Evolutionary conservation across 2,329 filamentous ascomycete genomes (phyloP).

Genomic region (Aschersonia sp.): DNA sequence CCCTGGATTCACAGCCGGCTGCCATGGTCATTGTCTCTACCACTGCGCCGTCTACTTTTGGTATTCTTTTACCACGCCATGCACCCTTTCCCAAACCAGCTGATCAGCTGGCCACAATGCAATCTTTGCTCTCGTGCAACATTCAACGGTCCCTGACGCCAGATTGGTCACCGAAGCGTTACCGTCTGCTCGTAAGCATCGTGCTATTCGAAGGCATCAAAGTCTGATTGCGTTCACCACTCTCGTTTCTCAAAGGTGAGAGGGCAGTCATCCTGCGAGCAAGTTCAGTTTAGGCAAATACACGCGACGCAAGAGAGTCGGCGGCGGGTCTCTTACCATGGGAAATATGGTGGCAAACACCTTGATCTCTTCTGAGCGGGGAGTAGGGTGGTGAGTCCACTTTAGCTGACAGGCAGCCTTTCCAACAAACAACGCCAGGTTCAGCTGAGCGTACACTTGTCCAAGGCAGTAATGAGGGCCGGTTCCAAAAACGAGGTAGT

Average conservation of each 20-base stretch:
- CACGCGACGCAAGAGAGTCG: background rate
- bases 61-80: no score
- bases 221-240: conserved; percentile 16
- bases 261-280: conserved; percentile 61
- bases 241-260: conserved; percentile 51
- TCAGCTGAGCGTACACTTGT: conserved; percentile 79
- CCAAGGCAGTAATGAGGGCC: conserved; percentile 95
- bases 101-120: no score
- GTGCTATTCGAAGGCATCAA: no score
- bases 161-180: no score
- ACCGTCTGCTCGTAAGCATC: no score
- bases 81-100: no score
- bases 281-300: background rate
- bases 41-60: background rate
- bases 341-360: conserved; percentile 98
- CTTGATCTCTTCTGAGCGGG: conserved; percentile 82
- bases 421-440: conserved; percentile 78
- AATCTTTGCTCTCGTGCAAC: no score
- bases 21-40: background rate
- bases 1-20: background rate
- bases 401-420: conserved; percentile 78
- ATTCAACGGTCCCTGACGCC: no score
- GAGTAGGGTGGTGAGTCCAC: conserved; percentile 80
- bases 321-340: conserved; percentile 44
- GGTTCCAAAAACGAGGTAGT: conserved; percentile 90